These are phyloP conservation scores for Tuber aestivum DNA, from an alignment of 495 filamentous ascomycete genomes.

Conservation along the genomic window DNA sequence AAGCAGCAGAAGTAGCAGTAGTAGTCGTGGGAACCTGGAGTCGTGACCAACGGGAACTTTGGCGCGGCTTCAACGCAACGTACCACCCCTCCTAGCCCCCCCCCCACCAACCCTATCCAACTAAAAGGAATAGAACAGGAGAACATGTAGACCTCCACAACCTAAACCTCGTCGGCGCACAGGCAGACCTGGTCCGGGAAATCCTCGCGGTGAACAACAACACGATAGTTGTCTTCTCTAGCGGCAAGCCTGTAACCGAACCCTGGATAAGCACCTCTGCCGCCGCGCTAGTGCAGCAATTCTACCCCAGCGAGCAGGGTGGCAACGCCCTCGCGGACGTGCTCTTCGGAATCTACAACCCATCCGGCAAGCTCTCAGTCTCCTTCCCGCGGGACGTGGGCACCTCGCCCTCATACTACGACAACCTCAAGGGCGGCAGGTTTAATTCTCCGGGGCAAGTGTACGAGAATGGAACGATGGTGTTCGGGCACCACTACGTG, in stretches of 20 bases:
- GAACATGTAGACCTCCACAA: slow-evolving; percentile 61
- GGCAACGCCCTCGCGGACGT: slow-evolving; percentile 50
- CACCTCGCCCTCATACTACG: slow-evolving; percentile 62
- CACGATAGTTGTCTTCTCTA: slow-evolving; percentile 62
- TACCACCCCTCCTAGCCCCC: slow-evolving; percentile 38
- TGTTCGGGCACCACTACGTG: slow-evolving; percentile 63
- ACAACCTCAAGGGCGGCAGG: slow-evolving; percentile 63
- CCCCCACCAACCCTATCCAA: slow-evolving; percentile 7
- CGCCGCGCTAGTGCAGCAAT: slow-evolving; percentile 60
- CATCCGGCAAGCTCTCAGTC: slow-evolving; percentile 52
- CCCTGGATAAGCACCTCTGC: slow-evolving; percentile 59
- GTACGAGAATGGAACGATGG: slow-evolving; percentile 54
- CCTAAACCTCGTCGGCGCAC: slow-evolving; percentile 64
- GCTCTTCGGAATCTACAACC: slow-evolving; percentile 47
- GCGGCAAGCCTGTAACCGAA: slow-evolving; percentile 64
- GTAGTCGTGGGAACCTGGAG: slow-evolving; percentile 70
- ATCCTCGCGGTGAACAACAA: slow-evolving; percentile 61
- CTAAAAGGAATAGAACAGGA: slow-evolving; percentile 50
- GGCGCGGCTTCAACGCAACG: slow-evolving; percentile 62
- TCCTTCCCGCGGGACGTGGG: slow-evolving; percentile 59
- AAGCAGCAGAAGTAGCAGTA: slow-evolving; percentile 62
- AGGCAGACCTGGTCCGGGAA: slow-evolving; percentile 58
- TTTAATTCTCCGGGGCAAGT: slow-evolving; percentile 49
- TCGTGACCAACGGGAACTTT: slow-evolving; percentile 63
- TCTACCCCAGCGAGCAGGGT: slow-evolving; percentile 60